Evolutionary conservation across 169 alveolate genomes (phyloP), one percentile per base, ranked within the genome.

Genomic region (Eimeria falciformis): DNA sequence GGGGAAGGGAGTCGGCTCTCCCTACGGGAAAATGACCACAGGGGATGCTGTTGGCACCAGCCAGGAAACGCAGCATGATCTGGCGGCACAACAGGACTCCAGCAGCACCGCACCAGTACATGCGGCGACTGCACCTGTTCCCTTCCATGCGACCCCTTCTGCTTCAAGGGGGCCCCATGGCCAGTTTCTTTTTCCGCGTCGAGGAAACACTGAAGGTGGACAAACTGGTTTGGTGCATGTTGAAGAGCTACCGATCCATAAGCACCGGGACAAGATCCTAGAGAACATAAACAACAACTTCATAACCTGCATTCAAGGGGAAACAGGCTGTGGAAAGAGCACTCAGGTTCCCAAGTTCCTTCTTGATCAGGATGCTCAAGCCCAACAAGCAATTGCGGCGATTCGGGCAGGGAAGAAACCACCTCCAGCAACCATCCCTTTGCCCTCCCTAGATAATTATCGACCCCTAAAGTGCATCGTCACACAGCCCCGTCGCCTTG

Each of bases 401-500:
- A 4, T 14, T 9, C 2, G 37, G n/a, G 65, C 65, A 12, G 84
- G 84, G 29, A 43, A 43, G 5, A 66, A 27, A 9, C 7, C 29
- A 21, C 12, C 29, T 27, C 29, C 69, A 7, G 56, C 65, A 78
- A 47, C 43, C 45, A 33, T 55, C 23, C 89, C 73, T 18, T 50
- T 50, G 89, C 75, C 69, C 0, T 50, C 89, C 2, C 86, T 75
- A 23, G 33, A 87, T 17, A 55, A 66, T 37, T 56, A 23, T 14
- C 56, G 90, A 9, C 69, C 68, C 25, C 50, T 79, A 84, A 77
- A 75, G 46, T 82, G 84, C 79, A 71, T 90, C 66, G 88, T 87
- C 62, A 93, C 95, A 21, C 95, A 93, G 94, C 95, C 95, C 21
- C 73, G 95, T 53, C 69, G 95, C 27, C 90, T 93, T 33, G 95